phyloP scores from a whole-genome alignment of 176 grass and related monocot species.

The Musa troglodytarum region DNA sequence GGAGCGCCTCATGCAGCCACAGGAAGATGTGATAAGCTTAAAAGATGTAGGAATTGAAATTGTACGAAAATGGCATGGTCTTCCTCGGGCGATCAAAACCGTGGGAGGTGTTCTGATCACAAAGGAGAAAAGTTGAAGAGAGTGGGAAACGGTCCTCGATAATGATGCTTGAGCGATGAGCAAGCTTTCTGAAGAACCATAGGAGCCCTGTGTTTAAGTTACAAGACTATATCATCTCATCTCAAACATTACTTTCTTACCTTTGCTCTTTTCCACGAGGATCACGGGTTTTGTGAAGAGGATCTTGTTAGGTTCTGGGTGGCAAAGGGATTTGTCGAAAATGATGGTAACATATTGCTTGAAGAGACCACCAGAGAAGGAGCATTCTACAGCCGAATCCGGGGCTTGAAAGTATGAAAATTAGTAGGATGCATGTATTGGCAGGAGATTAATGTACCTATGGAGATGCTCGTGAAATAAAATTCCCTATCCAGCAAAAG shows the following conservation, averaged over 20 bases:
- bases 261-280: conserved; percentile 27
- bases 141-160: no score
- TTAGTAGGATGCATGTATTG: conserved; percentile 17
- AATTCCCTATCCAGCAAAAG: neutral
- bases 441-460: neutral
- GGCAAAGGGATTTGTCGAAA: conserved; percentile 32
- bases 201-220: conserved; percentile 36
- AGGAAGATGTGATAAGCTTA: no score
- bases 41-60: no score
- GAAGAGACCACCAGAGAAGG: neutral
- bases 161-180: no score
- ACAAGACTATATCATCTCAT: conserved; percentile 16
- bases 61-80: no score
- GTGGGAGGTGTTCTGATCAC: neutral
- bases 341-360: neutral
- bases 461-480: neutral
- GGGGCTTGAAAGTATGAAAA: fast-evolving
- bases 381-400: conserved; percentile 24
- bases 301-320: conserved; percentile 19
- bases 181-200: conserved; percentile 14
- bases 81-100: no score
- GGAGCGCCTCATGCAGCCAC: no score
- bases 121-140: neutral
- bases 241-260: conserved; percentile 44
- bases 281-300: neutral